A percentile compares a stretch with the other conserved stretches of the same genome.
These are phyloP conservation scores for Botrytis tulipae DNA, from an alignment of 2,329 filamentous ascomycete species.

Conservation along the genomic window DNA sequence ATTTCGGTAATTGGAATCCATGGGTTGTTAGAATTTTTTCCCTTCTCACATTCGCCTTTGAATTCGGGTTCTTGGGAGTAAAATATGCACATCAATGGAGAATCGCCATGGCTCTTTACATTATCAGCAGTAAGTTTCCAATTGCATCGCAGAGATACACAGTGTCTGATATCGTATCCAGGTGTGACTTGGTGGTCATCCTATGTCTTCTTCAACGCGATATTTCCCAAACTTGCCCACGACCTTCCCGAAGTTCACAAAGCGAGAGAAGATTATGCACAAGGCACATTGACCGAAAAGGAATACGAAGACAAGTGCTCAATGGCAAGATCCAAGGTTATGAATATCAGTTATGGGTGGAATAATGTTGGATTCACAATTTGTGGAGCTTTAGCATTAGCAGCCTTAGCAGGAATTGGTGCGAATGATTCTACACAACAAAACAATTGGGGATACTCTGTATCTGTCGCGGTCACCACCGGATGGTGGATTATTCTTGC, in stretches of 20 bases:
- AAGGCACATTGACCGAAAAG: slow-evolving; percentile 31
- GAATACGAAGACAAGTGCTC: slow-evolving; percentile 34
- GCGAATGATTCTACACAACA: slow-evolving; percentile 31
- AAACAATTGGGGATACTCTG: slow-evolving; percentile 38
- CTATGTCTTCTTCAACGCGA: slow-evolving; percentile 39
- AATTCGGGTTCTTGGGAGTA: slow-evolving; percentile 38
- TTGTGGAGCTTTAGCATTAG: slow-evolving; percentile 34
- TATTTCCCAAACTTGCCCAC: slow-evolving; percentile 37
- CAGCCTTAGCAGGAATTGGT: slow-evolving; percentile 32
- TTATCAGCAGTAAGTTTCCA: slow-evolving; percentile 34
- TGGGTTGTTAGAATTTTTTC: slow-evolving; percentile 38
- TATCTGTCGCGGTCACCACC: slow-evolving; percentile 36
- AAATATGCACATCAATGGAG: slow-evolving; percentile 33
- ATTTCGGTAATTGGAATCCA: slow-evolving; percentile 38
- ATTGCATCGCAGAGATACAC: background rate
- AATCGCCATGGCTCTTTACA: slow-evolving; percentile 37
- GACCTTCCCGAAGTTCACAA: slow-evolving; percentile 35
- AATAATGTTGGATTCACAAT: slow-evolving; percentile 37
- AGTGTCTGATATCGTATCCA: slow-evolving; percentile 15
- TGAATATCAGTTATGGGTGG: slow-evolving; percentile 38
- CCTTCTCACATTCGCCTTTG: slow-evolving; percentile 35
- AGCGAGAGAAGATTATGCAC: slow-evolving; percentile 30
- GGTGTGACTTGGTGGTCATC: slow-evolving; percentile 38
- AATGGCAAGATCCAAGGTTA: slow-evolving; percentile 36
- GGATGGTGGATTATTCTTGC: slow-evolving; percentile 38